Evolutionary conservation across 768 basidiomycete species (phyloP).

Genomic region (Termitomyces sp.): DNA sequence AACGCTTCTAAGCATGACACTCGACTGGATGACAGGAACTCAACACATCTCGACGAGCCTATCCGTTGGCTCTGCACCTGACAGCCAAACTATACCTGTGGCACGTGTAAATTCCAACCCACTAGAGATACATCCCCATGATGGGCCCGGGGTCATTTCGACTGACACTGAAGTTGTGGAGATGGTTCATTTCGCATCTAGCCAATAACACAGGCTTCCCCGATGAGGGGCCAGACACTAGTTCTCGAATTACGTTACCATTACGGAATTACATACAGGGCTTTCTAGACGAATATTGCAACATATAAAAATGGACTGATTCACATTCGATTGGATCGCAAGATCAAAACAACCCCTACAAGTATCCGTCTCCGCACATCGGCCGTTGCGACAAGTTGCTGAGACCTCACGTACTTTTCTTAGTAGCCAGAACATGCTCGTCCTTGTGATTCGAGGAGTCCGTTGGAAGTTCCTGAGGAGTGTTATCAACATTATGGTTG

Average conservation of each 20-base stretch:
- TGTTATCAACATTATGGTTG: no score
- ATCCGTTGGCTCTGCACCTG: not conserved
- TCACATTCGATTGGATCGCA: no score
- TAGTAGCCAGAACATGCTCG: no score
- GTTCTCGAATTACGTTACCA: not conserved
- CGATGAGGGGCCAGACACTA: not conserved
- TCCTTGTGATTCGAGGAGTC: no score
- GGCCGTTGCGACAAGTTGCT: no score
- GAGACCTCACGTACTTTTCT: no score
- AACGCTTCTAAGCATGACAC: conserved; percentile 5
- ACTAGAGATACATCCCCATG: not conserved
- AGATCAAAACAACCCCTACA: no score
- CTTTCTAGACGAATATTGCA: not conserved
- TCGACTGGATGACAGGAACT: conserved; percentile 9
- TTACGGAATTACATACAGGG: not conserved
- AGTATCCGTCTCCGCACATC: no score
- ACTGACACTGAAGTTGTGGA: not conserved
- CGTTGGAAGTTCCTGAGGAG: no score
- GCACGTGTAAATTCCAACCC: not conserved
- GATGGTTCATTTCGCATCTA: not conserved
- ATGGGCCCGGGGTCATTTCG: not conserved
- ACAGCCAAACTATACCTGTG: not conserved
- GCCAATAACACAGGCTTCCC: not conserved
- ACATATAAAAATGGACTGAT: no score
- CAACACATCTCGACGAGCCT: not conserved